Conservation (phyloP, 192 early-diverging fungal species). For the Coemansia sp. region DNA sequence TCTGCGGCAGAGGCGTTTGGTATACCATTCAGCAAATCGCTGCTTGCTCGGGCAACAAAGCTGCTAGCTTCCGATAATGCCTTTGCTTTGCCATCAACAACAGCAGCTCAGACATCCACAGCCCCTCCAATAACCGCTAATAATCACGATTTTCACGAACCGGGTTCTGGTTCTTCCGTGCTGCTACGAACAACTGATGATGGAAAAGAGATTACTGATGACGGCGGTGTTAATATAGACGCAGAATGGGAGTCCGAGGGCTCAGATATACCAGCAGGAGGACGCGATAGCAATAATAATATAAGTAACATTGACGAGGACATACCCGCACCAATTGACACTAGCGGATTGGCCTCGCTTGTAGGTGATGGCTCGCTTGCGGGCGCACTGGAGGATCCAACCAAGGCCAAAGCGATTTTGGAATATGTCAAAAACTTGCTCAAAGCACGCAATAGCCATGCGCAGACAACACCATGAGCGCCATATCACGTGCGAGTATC, state of each 20-base stretch:
- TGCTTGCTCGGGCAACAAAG: slow-evolving; percentile 25
- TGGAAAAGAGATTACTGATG: slow-evolving; percentile 1
- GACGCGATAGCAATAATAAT: neutral
- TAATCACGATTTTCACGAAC: neutral
- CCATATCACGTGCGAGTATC: slow-evolving; percentile 8
- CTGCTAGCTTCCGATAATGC: slow-evolving; percentile 12
- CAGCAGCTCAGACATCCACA: neutral
- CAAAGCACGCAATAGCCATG: slow-evolving; percentile 27
- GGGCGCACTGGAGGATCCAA: slow-evolving; percentile 51
- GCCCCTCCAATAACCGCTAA: neutral
- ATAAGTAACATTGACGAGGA: slow-evolving; percentile 20
- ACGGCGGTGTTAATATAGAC: neutral
- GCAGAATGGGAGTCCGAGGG: slow-evolving; percentile 18
- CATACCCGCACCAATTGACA: slow-evolving; percentile 47
- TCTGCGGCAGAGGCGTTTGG: slow-evolving; percentile 55
- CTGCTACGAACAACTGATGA: slow-evolving; percentile 13
- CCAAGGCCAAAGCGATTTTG: slow-evolving; percentile 44
- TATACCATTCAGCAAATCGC: slow-evolving; percentile 42
- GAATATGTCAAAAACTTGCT: slow-evolving; percentile 53
- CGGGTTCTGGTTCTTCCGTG: slow-evolving; percentile 10
- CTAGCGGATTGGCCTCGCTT: slow-evolving; percentile 43
- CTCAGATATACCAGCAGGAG: neutral
- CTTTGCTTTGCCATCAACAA: neutral
- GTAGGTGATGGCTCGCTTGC: slow-evolving; percentile 48
- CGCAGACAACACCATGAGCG: slow-evolving; percentile 1